A percentile compares a stretch with the other conserved stretches of the same genome.
Evolutionary conservation across 352 stramenopile species (phyloP).

Genomic region (Phytophthora sp.): DNA sequence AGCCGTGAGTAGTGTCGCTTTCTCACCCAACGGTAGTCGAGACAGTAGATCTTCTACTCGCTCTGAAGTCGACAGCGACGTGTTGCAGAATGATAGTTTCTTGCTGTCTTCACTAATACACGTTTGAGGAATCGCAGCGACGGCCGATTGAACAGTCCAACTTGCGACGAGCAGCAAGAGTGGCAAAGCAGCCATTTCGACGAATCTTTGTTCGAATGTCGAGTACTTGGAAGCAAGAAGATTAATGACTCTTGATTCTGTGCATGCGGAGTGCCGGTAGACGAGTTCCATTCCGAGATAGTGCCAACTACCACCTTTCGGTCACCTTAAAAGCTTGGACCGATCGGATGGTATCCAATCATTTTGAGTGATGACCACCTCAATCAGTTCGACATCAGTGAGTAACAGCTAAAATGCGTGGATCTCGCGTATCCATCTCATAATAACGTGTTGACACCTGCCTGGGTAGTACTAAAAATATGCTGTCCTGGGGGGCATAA

Average conservation of each 20-base stretch:
- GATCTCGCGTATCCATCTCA: not conserved
- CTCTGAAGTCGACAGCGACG: constrained; percentile 46
- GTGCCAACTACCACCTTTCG: too few relatives aligned
- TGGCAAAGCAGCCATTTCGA: not conserved
- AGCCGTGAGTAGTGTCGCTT: constrained; percentile 61
- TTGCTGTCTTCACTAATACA: constrained; percentile 36
- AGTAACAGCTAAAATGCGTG: too few relatives aligned
- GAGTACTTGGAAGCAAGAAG: constrained; percentile 3
- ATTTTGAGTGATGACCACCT: constrained; percentile 4
- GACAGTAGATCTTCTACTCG: constrained; percentile 75
- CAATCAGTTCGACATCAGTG: too few relatives aligned
- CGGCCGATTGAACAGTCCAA: not conserved
- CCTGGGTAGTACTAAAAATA: too few relatives aligned
- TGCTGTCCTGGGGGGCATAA: too few relatives aligned
- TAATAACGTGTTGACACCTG: too few relatives aligned
- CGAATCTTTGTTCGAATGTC: too few relatives aligned
- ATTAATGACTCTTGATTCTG: constrained; percentile 1
- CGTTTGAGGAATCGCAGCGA: constrained; percentile 46
- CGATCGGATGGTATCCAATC: constrained; percentile 8
- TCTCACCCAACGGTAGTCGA: constrained; percentile 69
- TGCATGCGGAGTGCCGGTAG: too few relatives aligned
- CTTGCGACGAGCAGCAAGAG: constrained; percentile 1
- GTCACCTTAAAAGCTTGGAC: too few relatives aligned
- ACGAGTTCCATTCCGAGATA: too few relatives aligned
- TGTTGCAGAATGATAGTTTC: constrained; percentile 77